These are phyloP conservation scores for Salicornia ramosissima DNA, from an alignment of 148 eudicot species.

Conservation along the genomic window DNA sequence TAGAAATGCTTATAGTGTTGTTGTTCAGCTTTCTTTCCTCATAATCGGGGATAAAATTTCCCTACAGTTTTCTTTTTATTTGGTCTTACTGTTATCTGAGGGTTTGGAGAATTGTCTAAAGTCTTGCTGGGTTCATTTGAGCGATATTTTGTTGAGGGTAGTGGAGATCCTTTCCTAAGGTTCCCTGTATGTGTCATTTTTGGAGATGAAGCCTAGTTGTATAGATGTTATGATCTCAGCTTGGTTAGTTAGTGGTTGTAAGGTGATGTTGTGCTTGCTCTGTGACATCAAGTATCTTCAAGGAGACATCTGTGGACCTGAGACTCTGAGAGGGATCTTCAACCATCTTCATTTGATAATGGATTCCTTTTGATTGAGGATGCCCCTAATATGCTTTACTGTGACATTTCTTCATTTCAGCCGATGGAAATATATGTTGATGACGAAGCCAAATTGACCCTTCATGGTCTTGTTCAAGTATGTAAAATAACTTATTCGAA, in stretches of 20 bases:
- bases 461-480: slow-evolving; percentile 99
- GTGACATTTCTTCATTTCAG: slow-evolving; percentile 81
- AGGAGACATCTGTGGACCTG: slow-evolving; percentile 50
- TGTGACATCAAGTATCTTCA: slow-evolving; percentile 35
- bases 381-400: slow-evolving; percentile 70
- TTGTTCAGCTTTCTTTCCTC: neutral
- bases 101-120: neutral
- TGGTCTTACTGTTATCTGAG: neutral
- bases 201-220: slow-evolving; percentile 7
- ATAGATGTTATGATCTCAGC: slow-evolving; percentile 9
- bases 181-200: neutral
- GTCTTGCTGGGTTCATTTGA: slow-evolving; percentile 4
- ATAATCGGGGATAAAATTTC: neutral
- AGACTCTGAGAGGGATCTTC: slow-evolving; percentile 43
- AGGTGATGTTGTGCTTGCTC: slow-evolving; percentile 14
- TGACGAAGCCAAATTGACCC: slow-evolving; percentile 95
- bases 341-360: slow-evolving; percentile 60
- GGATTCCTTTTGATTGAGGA: slow-evolving; percentile 62
- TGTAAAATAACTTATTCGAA: neutral
- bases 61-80: neutral
- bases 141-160: neutral
- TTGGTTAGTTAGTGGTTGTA: slow-evolving; percentile 16
- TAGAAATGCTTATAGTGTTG: neutral
- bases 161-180: neutral
- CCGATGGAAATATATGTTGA: slow-evolving; percentile 99